Base-by-base conservation (phyloP, 768 basidiomycete genomes). In the Boletus edulis region DNA sequence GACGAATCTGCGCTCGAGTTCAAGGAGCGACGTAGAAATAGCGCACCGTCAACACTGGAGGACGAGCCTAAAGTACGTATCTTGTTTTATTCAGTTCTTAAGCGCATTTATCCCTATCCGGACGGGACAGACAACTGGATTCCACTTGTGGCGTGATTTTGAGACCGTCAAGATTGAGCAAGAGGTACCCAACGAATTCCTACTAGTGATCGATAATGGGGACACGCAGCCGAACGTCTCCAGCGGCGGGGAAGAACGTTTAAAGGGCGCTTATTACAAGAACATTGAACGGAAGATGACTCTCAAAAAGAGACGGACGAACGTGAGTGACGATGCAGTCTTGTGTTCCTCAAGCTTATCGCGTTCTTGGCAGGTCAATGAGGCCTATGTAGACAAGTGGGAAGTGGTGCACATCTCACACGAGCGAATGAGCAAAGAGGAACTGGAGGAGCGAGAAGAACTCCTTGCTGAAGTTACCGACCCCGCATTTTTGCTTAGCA, bases 251-350 rank as follows among this genome's bases (percentile, higher is more conserved):
- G 72, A 72, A 29, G 64, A 74, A 46, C 76, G 78, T 62, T 65
- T 72, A 27, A 84, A 82, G 64, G 91, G 87, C n/a, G 91, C 86
- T 0, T 93, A 89, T 65, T 93, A 92, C 73, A 94, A 91, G 72
- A 86, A 86, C 65, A 91, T 94, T 51, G 89, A 91, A 72, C 83
- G 91, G 44, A 93, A 92, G 73, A 92, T 92, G 85, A 77, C 82
- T 22, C 75, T 94, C 40, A 92, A 92, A 72, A 92, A 91, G 76
- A 91, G 85, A 69, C 83, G 91, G 9, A 81, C 81, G 17, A 89
- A 89, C 67, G 91, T 91, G 58, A 69, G 82, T 76, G 17, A 42
- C n/a, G 12, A 14, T 5, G 9, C 12, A 45, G 22, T 52, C n/a
- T 35, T n/a, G 13, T 45, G 55, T 42, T 24, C 17, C 20, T 39